Conservation (phyloP, 768 basidiomycete species). For the Kwoniella shandongensis region DNA sequence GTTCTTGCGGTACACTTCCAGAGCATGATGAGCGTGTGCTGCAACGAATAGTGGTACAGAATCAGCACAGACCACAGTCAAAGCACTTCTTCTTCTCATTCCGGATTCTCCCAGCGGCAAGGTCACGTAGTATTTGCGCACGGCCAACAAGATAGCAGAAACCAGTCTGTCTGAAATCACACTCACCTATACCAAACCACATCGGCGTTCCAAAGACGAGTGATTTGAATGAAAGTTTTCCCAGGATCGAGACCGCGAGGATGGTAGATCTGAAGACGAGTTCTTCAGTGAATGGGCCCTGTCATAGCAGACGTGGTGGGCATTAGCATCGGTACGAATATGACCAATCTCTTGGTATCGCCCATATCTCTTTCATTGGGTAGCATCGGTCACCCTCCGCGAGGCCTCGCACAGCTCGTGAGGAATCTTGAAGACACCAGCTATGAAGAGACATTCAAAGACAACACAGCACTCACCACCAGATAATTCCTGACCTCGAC, state of each 20-base stretch:
- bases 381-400: too few species aligned
- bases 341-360: not conserved
- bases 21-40: constrained; percentile 93
- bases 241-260: constrained; percentile 69
- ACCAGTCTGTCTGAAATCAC: not conserved
- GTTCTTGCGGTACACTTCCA: constrained; percentile 74
- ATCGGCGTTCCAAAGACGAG: constrained; percentile 81
- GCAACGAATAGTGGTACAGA: constrained; percentile 2
- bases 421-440: too few species aligned
- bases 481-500: constrained; percentile 72
- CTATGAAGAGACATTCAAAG: too few species aligned
- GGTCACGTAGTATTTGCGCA: too few species aligned
- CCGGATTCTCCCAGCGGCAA: too few species aligned
- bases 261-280: constrained; percentile 85
- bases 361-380: too few species aligned
- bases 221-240: constrained; percentile 59
- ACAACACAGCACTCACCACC: constrained; percentile 51
- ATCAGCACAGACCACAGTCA: constrained; percentile 5
- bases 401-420: too few species aligned
- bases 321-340: too few species aligned
- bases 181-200: constrained; percentile 81
- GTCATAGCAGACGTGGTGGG: not conserved
- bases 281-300: constrained; percentile 93
- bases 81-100: too few species aligned
- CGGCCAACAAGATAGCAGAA: not conserved